Evolutionary conservation across 192 early-diverging fungal species (phyloP).

Genomic region (Entomortierella chlamydospora): DNA sequence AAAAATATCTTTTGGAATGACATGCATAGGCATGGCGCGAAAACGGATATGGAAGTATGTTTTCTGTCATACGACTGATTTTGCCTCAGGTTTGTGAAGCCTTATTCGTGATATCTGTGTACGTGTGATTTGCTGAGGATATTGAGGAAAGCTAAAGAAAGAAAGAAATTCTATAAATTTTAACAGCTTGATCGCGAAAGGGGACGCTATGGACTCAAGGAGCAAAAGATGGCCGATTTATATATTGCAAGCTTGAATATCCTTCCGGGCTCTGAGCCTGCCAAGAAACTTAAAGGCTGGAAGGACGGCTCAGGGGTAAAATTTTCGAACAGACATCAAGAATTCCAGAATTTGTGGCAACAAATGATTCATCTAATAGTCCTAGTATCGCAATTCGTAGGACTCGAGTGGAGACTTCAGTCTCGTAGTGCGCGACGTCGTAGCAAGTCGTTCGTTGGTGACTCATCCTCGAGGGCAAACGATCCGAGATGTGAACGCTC

Average conservation of each 20-base stretch:
- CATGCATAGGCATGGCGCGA: slow-evolving; percentile 35
- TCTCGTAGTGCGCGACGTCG: slow-evolving; percentile 59
- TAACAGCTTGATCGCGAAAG: slow-evolving; percentile 66
- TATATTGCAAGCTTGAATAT: slow-evolving; percentile 74
- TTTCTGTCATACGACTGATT: slow-evolving; percentile 51
- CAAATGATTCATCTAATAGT: neutral
- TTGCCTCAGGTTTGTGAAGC: slow-evolving; percentile 41
- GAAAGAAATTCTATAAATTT: too few relatives aligned
- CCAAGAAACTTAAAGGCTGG: slow-evolving; percentile 69
- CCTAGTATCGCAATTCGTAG: too few relatives aligned
- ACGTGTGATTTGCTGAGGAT: neutral
- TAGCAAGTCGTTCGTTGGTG: slow-evolving; percentile 63
- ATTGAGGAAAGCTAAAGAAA: too few relatives aligned
- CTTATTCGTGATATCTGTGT: neutral
- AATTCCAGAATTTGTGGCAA: neutral
- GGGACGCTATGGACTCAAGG: slow-evolving; percentile 74
- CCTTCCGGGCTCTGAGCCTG: slow-evolving; percentile 66
- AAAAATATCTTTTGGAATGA: neutral
- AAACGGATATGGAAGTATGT: slow-evolving; percentile 42
- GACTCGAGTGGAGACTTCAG: slow-evolving; percentile 75
- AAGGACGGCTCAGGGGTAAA: slow-evolving; percentile 56
- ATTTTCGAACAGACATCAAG: neutral
- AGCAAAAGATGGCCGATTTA: slow-evolving; percentile 70
- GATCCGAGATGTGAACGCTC: slow-evolving; percentile 70
- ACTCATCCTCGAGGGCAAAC: slow-evolving; percentile 58